Base-by-base conservation (phyloP, 2,329 filamentous ascomycete species). In the Xylariaceae sp. region DNA sequence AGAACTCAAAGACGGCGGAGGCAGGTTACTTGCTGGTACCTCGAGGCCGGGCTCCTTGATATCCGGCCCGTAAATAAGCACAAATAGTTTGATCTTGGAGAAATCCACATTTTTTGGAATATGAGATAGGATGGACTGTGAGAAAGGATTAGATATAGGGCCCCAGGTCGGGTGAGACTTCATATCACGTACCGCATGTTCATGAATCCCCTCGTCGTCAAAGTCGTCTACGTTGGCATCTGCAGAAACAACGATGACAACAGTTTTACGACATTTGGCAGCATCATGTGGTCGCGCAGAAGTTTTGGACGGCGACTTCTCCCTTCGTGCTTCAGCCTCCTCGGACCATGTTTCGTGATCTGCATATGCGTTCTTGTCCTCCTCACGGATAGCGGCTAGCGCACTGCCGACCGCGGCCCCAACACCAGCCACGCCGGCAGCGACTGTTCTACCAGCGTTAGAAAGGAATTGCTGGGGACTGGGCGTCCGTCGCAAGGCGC, bases 331-430 rank as follows among this genome's bases (percentile, higher is more conserved):
- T 52, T 86, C 83, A 15, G 83, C 86, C 65, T 96, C 89, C 61
- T 96, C 88, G 11, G 84, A 88, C 90, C 90, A 96, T 36, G 87
- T 81, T 59, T 87, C 85, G 63, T 92, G 87, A 61, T 96, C 90
- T 48, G 80, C 81, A 60, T 84, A 92, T 36, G 83, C 83, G 46
- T 78, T 76, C 57, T 79, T 81, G 57, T 89, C 85, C 57, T 94
- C 88, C 59, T 95, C 86, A 39, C 85, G 76, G 50, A 94, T 92
- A 12, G 85, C 82, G 38, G 83, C 83, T 50, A 96, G 69, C 17
- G 88, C 88, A 46, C 83, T 88, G 29, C 88, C 88, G 45, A 94
- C 78, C 33, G 77, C 86, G 13, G 85, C 85, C 11, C 88, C 85
- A 0, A 88, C 88, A 8, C 88, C 88, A 17, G 87, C 83, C 48